These are phyloP conservation scores for Blastomyces percursus DNA, from an alignment of 2,329 filamentous ascomycete genomes.

Conservation along the genomic window DNA sequence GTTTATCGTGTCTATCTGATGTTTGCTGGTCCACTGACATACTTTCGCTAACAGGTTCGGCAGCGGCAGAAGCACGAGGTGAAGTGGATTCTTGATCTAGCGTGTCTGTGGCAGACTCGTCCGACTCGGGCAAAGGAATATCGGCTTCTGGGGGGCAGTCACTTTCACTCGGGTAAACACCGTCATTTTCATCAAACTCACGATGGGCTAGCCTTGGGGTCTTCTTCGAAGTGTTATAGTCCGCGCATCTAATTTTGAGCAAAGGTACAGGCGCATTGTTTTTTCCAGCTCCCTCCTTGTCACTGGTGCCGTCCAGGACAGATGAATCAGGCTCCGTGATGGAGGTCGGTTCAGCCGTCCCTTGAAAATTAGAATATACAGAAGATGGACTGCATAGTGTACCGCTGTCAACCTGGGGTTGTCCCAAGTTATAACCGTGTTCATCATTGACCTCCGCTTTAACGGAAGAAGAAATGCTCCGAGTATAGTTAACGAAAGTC, in stretches of 20 bases:
- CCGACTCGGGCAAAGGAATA: neutral
- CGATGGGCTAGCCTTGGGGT: neutral
- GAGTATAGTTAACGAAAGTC: slow-evolving; percentile 15
- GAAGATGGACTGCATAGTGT: neutral
- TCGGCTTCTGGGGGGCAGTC: neutral
- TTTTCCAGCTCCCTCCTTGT: neutral
- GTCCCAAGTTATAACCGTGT: slow-evolving; percentile 14
- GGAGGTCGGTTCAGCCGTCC: neutral
- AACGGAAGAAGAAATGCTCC: slow-evolving; percentile 20
- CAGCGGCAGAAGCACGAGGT: neutral
- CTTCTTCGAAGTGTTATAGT: too few relatives aligned
- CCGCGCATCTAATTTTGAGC: neutral
- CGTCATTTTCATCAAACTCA: neutral
- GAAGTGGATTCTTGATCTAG: neutral
- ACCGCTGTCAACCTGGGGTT: neutral
- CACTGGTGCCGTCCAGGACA: neutral
- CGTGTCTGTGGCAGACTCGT: neutral
- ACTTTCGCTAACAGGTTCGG: too few relatives aligned
- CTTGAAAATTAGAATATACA: neutral
- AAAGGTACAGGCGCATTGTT: neutral
- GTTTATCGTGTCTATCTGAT: neutral
- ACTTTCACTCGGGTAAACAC: neutral
- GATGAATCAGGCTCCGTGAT: neutral
- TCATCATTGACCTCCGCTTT: slow-evolving; percentile 20
- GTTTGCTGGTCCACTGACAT: neutral